These are phyloP conservation scores for Cokeromyces recurvatus DNA, from an alignment of 371 early-diverging fungal species.

Conservation along the genomic window DNA sequence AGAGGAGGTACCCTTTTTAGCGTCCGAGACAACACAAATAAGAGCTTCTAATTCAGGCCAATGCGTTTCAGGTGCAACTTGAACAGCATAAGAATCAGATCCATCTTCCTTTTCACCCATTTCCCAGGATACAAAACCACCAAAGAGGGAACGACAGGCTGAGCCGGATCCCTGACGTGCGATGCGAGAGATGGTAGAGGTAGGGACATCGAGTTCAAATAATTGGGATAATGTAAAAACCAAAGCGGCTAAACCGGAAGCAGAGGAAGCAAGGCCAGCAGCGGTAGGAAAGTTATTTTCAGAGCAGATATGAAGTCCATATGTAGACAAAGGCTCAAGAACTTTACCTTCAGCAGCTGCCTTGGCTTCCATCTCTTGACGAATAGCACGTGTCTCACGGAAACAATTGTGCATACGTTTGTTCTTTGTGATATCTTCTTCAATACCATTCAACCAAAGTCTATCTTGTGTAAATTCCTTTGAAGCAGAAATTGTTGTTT, in stretches of 20 bases:
- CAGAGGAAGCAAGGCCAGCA: slow-evolving; percentile 99
- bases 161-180: slow-evolving; percentile 97
- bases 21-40: slow-evolving; percentile 90
- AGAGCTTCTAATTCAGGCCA: slow-evolving; percentile 97
- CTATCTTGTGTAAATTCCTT: slow-evolving; percentile 62
- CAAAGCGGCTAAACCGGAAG: slow-evolving; percentile 95
- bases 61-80: slow-evolving; percentile 85
- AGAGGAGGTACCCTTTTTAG: slow-evolving; percentile 86
- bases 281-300: slow-evolving; percentile 99
- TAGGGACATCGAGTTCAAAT: slow-evolving; percentile 63
- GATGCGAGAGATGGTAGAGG: slow-evolving; percentile 79
- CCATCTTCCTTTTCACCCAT: slow-evolving; percentile 79
- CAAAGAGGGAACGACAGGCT: slow-evolving; percentile 95
- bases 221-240: slow-evolving; percentile 82
- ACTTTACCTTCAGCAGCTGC: slow-evolving; percentile 31
- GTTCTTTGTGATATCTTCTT: slow-evolving; percentile 78
- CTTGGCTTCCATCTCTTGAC: slow-evolving; percentile 63
- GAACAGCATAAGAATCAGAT: slow-evolving; percentile 84
- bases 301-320: slow-evolving; percentile 79
- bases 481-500: slow-evolving; percentile 82
- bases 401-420: slow-evolving; percentile 85
- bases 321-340: slow-evolving; percentile 50
- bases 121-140: slow-evolving; percentile 97
- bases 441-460: slow-evolving; percentile 93
- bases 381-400: slow-evolving; percentile 72